Base-by-base conservation (phyloP, 768 basidiomycete genomes). In the Galerina sulciceps region DNA sequence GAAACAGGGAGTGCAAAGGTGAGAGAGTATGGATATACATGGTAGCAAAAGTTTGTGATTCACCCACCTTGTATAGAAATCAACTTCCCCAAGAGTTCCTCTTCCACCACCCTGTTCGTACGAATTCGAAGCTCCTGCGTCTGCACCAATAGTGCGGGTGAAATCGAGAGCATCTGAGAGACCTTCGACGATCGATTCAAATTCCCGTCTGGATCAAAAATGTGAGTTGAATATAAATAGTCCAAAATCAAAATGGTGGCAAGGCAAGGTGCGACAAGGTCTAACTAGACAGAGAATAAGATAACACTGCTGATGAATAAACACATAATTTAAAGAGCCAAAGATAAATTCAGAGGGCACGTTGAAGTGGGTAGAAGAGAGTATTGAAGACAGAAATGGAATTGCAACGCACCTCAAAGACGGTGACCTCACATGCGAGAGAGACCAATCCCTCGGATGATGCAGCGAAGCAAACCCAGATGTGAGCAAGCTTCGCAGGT, bases 401-500 rank as follows among this genome's bases (percentile, higher is more conserved):
- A n/a, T 6, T 10, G n/a, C 18, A 3, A 67, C 61, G 26, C 36
- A 63, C 64, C 63, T 59, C 37, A 66, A 61, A 31, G 56, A 53
- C 31, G 58, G 58, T 5, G 60, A 65, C 26, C 65, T 47, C 41
- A 99, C 97, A 72, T 99, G 96, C 6, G 83, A 82, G 62, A 99
- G 82, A 0, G 93, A 95, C 96, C 94, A 98, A 69, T 90, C 88
- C 38, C 88, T 83, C 4, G 96, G 96, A 64, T 95, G 89, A 71
- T 94, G 87, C 53, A 94, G 74, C n/a, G 92, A 94, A 0, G 94
- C 96, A 69, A 98, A 99, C 20, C 95, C 94, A 13, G 94, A 96
- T 1, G 89, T 86, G 6, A 99, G 84, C 37, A 99, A 83, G 2
- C 88, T 85, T 15, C 97, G 90, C 57, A 98, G 82, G 74, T 96